A percentile compares a stretch with the other conserved stretches of the same genome.
phyloP scores from a whole-genome alignment of 129 eudicot species.

The Centaurea solstitialis region DNA sequence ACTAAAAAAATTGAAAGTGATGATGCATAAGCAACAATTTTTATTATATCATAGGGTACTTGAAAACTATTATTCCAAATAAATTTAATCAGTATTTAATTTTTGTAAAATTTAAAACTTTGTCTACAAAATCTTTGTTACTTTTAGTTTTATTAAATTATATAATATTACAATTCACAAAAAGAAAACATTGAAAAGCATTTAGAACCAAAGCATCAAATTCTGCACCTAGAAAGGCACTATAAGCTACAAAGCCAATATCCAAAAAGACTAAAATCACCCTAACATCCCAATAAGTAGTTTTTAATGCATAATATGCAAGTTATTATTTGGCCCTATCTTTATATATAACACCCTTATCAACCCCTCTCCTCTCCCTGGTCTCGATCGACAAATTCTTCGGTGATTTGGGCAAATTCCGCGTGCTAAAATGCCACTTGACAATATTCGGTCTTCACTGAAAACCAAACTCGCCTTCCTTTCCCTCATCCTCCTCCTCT shows the following conservation, averaged over 20 bases:
- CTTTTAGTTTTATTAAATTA: not conserved
- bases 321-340: not conserved
- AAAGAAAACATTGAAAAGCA: not conserved
- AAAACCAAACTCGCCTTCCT: conserved; percentile 29
- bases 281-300: not conserved
- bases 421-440: conserved; percentile 10
- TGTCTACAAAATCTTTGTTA: not conserved
- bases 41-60: not conserved
- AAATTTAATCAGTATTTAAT: too few species aligned
- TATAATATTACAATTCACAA: not conserved
- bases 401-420: not conserved
- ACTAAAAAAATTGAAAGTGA: too few species aligned
- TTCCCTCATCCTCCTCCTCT: conserved; percentile 25
- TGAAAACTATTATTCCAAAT: not conserved
- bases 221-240: conserved; percentile 22
- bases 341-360: not conserved
- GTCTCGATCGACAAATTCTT: conserved; percentile 13
- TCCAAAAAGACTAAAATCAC: not conserved
- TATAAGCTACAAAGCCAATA: conserved; percentile 7
- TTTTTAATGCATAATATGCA: conserved; percentile 7
- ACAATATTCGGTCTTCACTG: conserved; percentile 23
- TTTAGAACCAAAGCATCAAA: conserved; percentile 21
- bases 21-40: not conserved
- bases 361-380: conserved; percentile 6
- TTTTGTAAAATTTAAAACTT: not conserved